These are phyloP conservation scores for Saccharomyces hybrid DNA, from an alignment of 1,139 yeast genomes.

Conservation along the genomic window DNA sequence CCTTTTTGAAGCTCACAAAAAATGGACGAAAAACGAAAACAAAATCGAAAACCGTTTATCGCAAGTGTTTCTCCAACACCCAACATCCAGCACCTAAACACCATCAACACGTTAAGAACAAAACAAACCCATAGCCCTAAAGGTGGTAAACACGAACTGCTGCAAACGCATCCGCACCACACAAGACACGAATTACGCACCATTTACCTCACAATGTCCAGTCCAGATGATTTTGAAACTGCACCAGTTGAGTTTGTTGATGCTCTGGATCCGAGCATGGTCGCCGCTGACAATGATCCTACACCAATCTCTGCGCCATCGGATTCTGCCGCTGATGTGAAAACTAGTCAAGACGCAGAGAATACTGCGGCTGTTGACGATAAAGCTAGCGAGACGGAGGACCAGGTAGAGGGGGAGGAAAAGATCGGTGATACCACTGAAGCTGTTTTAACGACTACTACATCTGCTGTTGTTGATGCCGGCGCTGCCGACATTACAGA, in stretches of 20 bases:
- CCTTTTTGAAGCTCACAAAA: slow-evolving; percentile 1
- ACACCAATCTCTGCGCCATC: neutral
- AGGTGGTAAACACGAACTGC: neutral
- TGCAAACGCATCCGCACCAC: neutral
- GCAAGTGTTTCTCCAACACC: slow-evolving; percentile 3
- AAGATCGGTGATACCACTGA: slow-evolving; percentile 1
- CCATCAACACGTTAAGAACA: slow-evolving; percentile 11
- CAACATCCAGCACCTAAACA: slow-evolving; percentile 18
- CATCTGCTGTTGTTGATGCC: neutral
- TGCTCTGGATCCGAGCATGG: slow-evolving; percentile 10
- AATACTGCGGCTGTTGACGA: neutral
- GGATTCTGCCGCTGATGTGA: slow-evolving; percentile 1
- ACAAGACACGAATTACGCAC: neutral
- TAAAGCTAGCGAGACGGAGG: neutral
- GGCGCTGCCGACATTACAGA: neutral
- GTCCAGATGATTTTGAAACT: slow-evolving; percentile 17
- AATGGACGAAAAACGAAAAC: slow-evolving; percentile 5
- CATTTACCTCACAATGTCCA: neutral
- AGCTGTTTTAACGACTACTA: neutral
- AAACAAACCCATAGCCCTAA: slow-evolving; percentile 3
- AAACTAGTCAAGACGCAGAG: neutral
- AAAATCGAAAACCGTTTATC: slow-evolving; percentile 2
- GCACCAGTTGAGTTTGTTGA: slow-evolving; percentile 22
- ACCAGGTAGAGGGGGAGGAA: slow-evolving; percentile 3
- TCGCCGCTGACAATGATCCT: neutral